Conservation (phyloP, 805 yeast genomes). For the Yamadazyma olivae region DNA sequence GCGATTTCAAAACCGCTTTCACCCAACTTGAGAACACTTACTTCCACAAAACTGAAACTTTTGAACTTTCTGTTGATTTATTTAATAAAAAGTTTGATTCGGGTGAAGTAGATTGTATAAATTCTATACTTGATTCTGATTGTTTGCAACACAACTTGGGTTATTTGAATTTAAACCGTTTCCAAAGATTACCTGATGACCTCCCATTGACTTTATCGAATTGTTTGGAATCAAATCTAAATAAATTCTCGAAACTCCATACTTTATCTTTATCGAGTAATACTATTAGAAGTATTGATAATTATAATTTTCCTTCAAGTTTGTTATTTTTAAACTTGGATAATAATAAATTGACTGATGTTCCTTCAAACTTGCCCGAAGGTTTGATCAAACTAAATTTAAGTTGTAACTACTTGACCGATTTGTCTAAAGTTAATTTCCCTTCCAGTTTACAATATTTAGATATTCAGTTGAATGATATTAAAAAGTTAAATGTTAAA, state of each 20-base stretch:
- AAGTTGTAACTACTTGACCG: conserved; percentile 13
- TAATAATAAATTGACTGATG: conserved; percentile 11
- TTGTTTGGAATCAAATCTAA: conserved; percentile 2
- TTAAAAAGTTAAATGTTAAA: conserved; percentile 8
- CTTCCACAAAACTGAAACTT: conserved; percentile 6
- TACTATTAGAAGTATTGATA: conserved; percentile 5
- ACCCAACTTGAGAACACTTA: conserved; percentile 1
- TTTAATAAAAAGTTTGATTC: conserved; percentile 11
- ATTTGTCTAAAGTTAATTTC: conserved; percentile 9
- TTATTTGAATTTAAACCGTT: conserved; percentile 13
- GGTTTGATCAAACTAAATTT: conserved; percentile 12
- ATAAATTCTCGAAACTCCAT: conserved; percentile 10
- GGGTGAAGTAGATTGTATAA: conserved; percentile 4
- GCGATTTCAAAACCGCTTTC: conserved; percentile 4
- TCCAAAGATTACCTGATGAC: conserved; percentile 10
- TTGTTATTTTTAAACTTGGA: conserved; percentile 11
- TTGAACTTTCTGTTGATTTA: conserved; percentile 12
- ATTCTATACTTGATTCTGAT: conserved; percentile 6
- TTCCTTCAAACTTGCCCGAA: conserved; percentile 13
- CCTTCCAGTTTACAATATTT: conserved; percentile 14
- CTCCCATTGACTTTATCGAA: conserved; percentile 3
- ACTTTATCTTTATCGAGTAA: conserved; percentile 12
- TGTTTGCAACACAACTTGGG: conserved; percentile 9
- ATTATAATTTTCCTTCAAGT: conserved; percentile 8
- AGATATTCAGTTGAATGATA: conserved; percentile 14